Percentiles rank a stretch among this genome's conserved stretches.
phyloP scores from a whole-genome alignment of 805 yeast species.

The Wickerhamomyces strasburgensis region DNA sequence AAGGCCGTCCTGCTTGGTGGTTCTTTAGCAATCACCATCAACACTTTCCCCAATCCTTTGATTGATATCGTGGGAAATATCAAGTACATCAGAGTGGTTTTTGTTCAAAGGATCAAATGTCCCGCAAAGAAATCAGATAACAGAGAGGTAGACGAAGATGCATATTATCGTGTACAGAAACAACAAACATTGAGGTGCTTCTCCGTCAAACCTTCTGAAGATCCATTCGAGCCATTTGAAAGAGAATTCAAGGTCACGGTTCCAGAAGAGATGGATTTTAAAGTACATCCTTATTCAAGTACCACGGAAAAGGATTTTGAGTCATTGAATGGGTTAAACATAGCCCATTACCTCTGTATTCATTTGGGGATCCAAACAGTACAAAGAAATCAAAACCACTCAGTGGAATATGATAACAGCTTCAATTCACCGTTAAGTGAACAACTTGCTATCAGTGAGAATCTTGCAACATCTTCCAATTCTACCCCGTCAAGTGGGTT shows the following conservation, averaged over 20 bases:
- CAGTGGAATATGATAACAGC: neutral
- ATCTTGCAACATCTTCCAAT: too few relatives aligned
- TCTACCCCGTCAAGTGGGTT: too few relatives aligned
- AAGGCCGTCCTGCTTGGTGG: conserved; percentile 15
- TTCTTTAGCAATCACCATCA: conserved; percentile 6
- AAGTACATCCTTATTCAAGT: conserved; percentile 16
- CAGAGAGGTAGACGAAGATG: neutral
- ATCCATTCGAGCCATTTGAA: conserved; percentile 1
- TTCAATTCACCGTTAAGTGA: neutral
- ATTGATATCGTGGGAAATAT: conserved; percentile 4
- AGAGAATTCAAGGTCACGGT: conserved; percentile 2
- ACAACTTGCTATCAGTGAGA: too few relatives aligned
- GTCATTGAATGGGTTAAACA: conserved; percentile 2
- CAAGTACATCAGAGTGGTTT: conserved; percentile 10
- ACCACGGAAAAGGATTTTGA: conserved; percentile 5
- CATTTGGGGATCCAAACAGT: conserved; percentile 8
- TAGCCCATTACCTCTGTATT: conserved; percentile 12
- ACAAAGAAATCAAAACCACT: neutral
- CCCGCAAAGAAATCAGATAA: too few relatives aligned
- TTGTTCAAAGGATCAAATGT: conserved; percentile 16
- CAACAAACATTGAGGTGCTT: conserved; percentile 2
- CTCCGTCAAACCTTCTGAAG: neutral
- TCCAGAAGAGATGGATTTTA: conserved; percentile 9
- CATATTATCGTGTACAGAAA: conserved; percentile 3
- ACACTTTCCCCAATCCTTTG: conserved; percentile 5